Percentiles rank a stretch among this genome's conserved stretches.
Conservation (phyloP, 805 yeast genomes). For the Candida ortonii region DNA sequence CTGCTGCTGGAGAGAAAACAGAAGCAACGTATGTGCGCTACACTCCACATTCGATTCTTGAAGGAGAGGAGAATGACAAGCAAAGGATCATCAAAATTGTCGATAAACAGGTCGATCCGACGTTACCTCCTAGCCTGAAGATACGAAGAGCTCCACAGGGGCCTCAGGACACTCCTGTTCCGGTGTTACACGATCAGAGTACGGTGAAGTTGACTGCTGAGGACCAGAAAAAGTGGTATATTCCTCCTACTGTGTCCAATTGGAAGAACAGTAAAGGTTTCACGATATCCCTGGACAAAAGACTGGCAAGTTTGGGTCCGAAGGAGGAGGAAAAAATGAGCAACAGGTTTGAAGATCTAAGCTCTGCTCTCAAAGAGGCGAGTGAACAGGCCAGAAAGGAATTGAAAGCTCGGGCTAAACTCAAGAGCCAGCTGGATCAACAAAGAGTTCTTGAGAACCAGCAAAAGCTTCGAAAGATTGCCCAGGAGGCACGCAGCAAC, state of each 20-base stretch:
- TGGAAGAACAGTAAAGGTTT: conserved; percentile 96
- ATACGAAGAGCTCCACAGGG: conserved; percentile 69
- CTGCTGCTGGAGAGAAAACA: conserved; percentile 8
- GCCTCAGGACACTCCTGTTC: conserved; percentile 51
- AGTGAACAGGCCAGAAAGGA: conserved; percentile 59
- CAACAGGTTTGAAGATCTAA: conserved; percentile 58
- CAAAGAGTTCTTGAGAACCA: conserved; percentile 49
- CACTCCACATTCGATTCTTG: conserved; percentile 38
- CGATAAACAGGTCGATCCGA: conserved; percentile 73
- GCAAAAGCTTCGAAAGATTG: conserved; percentile 47
- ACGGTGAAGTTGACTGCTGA: conserved; percentile 60
- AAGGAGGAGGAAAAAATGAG: conserved; percentile 41
- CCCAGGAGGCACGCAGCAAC: conserved; percentile 45
- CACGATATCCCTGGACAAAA: conserved; percentile 74
- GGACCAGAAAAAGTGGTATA: conserved; percentile 77
- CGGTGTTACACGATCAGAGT: conserved; percentile 61
- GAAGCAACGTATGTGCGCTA: conserved; percentile 44
- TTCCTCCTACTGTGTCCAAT: conserved; percentile 88
- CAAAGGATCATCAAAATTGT: conserved; percentile 59
- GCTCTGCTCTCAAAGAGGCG: conserved; percentile 71
- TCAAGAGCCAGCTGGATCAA: conserved; percentile 49
- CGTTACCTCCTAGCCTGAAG: conserved; percentile 77
- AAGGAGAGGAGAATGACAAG: conserved; percentile 32
- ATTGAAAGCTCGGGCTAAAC: conserved; percentile 46
- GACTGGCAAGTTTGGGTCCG: conserved; percentile 55